Evolutionary conservation across 495 filamentous ascomycete genomes (phyloP).

Genomic region (Jackrogersella multiformis): DNA sequence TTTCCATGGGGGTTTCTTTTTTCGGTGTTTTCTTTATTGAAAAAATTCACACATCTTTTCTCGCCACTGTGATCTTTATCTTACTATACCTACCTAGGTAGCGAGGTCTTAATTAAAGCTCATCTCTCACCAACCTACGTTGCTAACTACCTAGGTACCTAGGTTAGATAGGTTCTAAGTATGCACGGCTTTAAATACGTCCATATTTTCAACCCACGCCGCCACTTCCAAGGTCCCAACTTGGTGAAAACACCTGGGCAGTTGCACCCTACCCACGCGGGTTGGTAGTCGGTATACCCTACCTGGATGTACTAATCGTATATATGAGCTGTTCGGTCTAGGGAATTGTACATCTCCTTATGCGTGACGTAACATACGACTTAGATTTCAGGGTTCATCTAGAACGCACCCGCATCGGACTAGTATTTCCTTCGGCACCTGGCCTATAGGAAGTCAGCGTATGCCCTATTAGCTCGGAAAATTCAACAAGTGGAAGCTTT

Average conservation of each 20-base stretch:
- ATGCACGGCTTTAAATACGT: constrained; percentile 16
- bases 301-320: constrained; percentile 16
- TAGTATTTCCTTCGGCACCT: constrained; percentile 14
- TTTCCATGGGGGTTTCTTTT: too few species aligned
- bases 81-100: too few species aligned
- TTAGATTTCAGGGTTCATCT: constrained; percentile 13
- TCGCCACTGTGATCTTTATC: background rate
- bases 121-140: background rate
- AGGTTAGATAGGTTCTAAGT: too few species aligned
- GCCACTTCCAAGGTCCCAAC: constrained; percentile 20
- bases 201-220: background rate
- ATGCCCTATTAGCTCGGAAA: constrained; percentile 10
- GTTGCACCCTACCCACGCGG: background rate
- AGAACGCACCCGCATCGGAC: constrained; percentile 20
- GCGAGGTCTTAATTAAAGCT: too few species aligned
- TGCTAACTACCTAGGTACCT: background rate
- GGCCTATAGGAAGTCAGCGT: background rate
- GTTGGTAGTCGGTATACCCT: constrained; percentile 24
- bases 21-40: too few species aligned
- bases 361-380: constrained; percentile 32
- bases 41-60: background rate
- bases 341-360: constrained; percentile 5
- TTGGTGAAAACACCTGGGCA: background rate
- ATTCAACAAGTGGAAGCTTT: constrained; percentile 20
- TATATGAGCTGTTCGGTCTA: constrained; percentile 18